Conservation (phyloP, 176 grass and related monocot genomes). For the Miscanthus lutarioriparius region DNA sequence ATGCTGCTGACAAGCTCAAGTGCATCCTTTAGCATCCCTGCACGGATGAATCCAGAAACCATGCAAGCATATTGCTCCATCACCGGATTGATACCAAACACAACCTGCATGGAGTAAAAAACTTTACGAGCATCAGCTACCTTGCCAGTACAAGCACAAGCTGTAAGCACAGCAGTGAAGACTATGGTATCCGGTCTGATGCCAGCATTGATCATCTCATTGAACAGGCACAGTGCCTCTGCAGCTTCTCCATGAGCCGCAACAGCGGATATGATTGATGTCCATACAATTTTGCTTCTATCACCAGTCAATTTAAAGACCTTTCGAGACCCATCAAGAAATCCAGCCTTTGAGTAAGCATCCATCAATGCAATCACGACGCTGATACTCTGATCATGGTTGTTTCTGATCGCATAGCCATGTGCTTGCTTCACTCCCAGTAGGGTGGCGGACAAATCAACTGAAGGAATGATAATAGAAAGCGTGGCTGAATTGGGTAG, state of each 20-base stretch:
- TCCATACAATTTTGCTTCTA: slow-evolving; percentile 55
- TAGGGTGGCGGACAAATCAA: slow-evolving; percentile 51
- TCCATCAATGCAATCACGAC: slow-evolving; percentile 56
- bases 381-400: slow-evolving; percentile 53
- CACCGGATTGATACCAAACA: slow-evolving; percentile 37
- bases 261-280: slow-evolving; percentile 61
- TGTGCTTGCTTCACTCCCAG: slow-evolving; percentile 64
- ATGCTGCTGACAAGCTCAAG: slow-evolving; percentile 53
- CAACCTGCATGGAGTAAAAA: slow-evolving; percentile 63
- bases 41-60: slow-evolving; percentile 52
- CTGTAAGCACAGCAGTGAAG: slow-evolving; percentile 60
- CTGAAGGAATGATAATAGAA: slow-evolving; percentile 55
- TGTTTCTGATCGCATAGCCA: slow-evolving; percentile 57
- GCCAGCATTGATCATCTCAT: slow-evolving; percentile 43
- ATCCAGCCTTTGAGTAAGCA: slow-evolving; percentile 60
- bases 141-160: slow-evolving; percentile 60
- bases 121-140: slow-evolving; percentile 53
- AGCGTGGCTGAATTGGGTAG: slow-evolving; percentile 60
- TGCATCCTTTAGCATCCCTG: slow-evolving; percentile 65
- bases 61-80: slow-evolving; percentile 76
- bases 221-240: slow-evolving; percentile 44
- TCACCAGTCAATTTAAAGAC: slow-evolving; percentile 42
- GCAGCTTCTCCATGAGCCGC: slow-evolving; percentile 58
- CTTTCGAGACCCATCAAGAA: slow-evolving; percentile 42
- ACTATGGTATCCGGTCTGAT: slow-evolving; percentile 49